Percentiles rank a stretch among this genome's conserved stretches.
phyloP scores from a whole-genome alignment of 164 flowering plant species.

The Kingdonia uniflora region DNA sequence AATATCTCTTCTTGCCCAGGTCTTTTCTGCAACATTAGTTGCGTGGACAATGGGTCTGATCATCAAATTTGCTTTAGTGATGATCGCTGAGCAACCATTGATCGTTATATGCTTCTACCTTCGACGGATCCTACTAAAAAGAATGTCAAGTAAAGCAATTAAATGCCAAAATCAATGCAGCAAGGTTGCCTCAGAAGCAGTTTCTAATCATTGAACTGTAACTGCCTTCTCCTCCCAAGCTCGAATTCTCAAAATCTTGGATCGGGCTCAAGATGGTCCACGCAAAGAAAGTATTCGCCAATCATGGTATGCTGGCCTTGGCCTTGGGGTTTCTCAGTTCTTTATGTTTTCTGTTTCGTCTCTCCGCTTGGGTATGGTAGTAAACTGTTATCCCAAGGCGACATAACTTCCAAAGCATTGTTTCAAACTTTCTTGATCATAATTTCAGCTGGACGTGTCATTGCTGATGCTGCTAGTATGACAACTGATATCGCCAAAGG shows the following conservation, averaged over 20 bases:
- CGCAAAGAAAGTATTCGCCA: not conserved
- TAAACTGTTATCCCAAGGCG: not conserved
- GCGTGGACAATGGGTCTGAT: not conserved
- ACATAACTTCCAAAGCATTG: not conserved
- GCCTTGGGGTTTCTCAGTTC: not conserved
- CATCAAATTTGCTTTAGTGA: not conserved
- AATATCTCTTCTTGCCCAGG: not conserved
- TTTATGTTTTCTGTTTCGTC: not conserved
- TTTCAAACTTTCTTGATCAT: not conserved
- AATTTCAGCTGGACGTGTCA: not conserved
- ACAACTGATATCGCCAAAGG: slow-evolving; percentile 3
- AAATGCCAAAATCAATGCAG: not conserved
- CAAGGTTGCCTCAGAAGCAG: slow-evolving; percentile 2
- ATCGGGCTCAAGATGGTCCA: not conserved
- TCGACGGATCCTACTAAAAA: not conserved
- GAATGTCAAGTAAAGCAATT: not conserved
- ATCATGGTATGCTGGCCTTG: slow-evolving; percentile 4
- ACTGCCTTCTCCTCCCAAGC: slow-evolving; percentile 5
- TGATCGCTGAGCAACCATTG: not conserved
- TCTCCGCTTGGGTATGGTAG: slow-evolving; percentile 1
- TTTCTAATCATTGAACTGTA: not conserved
- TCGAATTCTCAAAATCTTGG: not conserved
- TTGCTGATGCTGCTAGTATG: slow-evolving; percentile 3
- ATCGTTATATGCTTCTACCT: not conserved
- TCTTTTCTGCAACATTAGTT: not conserved